Base-by-base conservation (phyloP, 371 early-diverging fungal species). In the Mortierella sp. region DNA sequence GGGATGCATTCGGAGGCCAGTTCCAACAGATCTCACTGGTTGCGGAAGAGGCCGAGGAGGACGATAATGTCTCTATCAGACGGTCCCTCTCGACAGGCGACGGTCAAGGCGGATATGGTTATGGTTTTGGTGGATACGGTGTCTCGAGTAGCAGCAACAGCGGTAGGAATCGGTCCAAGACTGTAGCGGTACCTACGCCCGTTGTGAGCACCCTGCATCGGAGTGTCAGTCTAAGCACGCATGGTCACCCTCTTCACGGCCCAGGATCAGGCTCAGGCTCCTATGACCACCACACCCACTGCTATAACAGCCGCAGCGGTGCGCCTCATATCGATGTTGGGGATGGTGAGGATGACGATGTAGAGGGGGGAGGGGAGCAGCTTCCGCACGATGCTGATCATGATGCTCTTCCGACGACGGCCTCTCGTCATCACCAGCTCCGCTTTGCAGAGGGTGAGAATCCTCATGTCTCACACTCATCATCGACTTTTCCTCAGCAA, bases 11-110 rank as follows among this genome's bases (percentile, higher is more conserved):
- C 2, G 51, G 29, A 7, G 35, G 73, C 3, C 74, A 74, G 70
- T 72, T 81, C 41, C 81, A 81, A 7, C 81, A 80, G 54, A 76
- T 80, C 29, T 55, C 76, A 3, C 54, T 81, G 27, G 54, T 81
- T 14, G 43, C 71, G 14, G 72, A 72, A 27, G 70, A 55, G 2
- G 21, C 55, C 5, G 49, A 58, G 6, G 83, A 83, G 7, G 75
- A 78, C 12, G 76, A 83, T 51, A 18, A 49, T 49, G 46, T 63
- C 32, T 75, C 68, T 24, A 51, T 78, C 48, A 78, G 70, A 58
- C 46, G 60, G 29, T 72, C 83, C 5, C 71, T 78, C n/a, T 70
- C 73, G 7, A 72, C 44, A 35, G 81, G 71, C 18, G 48, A 46
- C 3, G 48, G 48, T 46, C 44, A 56, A 5, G 56, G n/a, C 11